These are phyloP conservation scores for Aspergillus sp. DNA, from an alignment of 2,329 filamentous ascomycete species.

Conservation along the genomic window DNA sequence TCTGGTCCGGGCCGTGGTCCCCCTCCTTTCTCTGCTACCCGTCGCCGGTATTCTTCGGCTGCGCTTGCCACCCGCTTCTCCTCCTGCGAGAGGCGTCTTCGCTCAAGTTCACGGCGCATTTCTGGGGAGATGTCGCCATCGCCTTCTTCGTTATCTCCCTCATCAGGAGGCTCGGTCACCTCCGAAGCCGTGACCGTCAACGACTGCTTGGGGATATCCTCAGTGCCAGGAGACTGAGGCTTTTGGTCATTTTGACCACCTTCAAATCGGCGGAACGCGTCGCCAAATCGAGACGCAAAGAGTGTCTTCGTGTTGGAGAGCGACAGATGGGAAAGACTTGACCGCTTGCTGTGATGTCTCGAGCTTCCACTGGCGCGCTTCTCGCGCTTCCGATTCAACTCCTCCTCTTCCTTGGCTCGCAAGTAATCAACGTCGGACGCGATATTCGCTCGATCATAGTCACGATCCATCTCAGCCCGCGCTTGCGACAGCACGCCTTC, in stretches of 20 bases:
- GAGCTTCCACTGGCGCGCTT: constrained; percentile 51
- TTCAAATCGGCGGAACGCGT: constrained; percentile 91
- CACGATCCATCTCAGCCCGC: constrained; percentile 29
- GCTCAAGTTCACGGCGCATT: constrained; percentile 82
- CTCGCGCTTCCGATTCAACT: constrained; percentile 52
- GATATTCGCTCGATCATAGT: constrained; percentile 49
- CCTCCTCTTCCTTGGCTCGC: constrained; percentile 62
- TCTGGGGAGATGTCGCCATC: constrained; percentile 73
- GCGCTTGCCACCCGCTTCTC: constrained; percentile 84
- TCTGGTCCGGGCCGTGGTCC: constrained; percentile 42
- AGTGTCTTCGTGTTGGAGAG: constrained; percentile 71
- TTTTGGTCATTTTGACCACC: constrained; percentile 39
- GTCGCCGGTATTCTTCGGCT: constrained; percentile 77
- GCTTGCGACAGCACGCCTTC: constrained; percentile 30
- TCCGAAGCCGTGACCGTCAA: constrained; percentile 73
- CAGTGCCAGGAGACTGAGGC: constrained; percentile 34
- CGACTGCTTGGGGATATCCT: constrained; percentile 41
- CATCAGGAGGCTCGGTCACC: constrained; percentile 60
- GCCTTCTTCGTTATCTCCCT: constrained; percentile 61
- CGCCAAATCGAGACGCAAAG: constrained; percentile 81
- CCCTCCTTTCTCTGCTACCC: constrained; percentile 57
- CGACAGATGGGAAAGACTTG: constrained; percentile 63
- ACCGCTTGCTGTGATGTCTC: constrained; percentile 59
- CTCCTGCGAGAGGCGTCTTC: constrained; percentile 72
- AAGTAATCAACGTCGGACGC: constrained; percentile 78